Conservation (phyloP, 108 stramenopile species). For the Parietichytrium sp. region DNA sequence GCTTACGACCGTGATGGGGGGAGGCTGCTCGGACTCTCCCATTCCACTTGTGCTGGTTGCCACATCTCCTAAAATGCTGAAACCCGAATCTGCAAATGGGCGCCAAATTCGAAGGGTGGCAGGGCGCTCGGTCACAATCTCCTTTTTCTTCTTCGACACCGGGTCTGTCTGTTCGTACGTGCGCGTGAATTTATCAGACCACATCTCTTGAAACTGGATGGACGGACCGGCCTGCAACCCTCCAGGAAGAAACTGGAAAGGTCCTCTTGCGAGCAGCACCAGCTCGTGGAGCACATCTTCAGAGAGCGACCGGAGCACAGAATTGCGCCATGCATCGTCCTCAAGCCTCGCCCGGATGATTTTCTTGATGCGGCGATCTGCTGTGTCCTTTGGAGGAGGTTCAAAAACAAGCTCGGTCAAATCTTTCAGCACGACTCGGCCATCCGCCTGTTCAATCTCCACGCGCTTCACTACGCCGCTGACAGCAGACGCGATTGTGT, state of each 20-base stretch:
- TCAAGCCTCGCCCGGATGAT: background rate
- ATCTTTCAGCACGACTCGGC: background rate
- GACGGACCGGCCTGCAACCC: conserved; percentile 28
- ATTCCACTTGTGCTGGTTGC: background rate
- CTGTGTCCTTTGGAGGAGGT: background rate
- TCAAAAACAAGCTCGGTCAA: background rate
- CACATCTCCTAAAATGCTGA: conserved; percentile 27
- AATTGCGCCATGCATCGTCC: conserved; percentile 5
- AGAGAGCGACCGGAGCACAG: background rate
- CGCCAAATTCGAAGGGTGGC: conserved; percentile 22
- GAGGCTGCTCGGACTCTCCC: background rate
- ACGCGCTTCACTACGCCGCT: background rate
- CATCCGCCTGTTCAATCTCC: background rate
- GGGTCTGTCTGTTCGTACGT: conserved; percentile 19
- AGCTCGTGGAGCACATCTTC: conserved; percentile 38
- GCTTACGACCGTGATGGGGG: conserved; percentile 16
- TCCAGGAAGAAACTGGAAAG: background rate
- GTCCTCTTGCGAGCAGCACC: conserved; percentile 16
- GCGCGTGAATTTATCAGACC: conserved; percentile 17
- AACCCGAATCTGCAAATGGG: conserved; percentile 1
- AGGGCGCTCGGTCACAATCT: background rate
- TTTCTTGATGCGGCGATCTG: background rate
- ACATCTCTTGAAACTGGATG: background rate
- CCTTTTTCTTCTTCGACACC: conserved; percentile 1
- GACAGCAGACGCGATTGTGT: background rate